phyloP scores from a whole-genome alignment of 164 flowering plant species.

The Kalanchoe fedtschenkoi region DNA sequence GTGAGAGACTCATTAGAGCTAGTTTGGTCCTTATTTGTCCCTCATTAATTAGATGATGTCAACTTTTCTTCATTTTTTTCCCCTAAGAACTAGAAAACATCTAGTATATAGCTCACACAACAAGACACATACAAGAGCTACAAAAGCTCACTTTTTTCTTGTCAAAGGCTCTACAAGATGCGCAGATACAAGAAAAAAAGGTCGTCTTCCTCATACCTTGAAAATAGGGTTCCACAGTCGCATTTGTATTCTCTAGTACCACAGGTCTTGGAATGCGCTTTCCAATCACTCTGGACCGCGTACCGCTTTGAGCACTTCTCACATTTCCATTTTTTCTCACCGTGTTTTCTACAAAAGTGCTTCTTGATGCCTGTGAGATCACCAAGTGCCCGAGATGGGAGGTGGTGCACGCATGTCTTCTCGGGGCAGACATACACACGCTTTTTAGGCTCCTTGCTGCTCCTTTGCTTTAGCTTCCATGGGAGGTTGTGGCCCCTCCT shows the following conservation, averaged over 20 bases:
- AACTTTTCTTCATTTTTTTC: neutral
- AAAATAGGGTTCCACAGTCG: constrained; percentile 84
- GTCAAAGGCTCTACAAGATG: neutral
- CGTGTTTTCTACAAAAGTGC: constrained; percentile 87
- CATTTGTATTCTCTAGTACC: constrained; percentile 90
- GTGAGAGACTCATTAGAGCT: neutral
- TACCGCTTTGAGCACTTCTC: constrained; percentile 85
- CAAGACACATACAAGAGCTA: neutral
- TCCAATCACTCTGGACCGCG: constrained; percentile 93
- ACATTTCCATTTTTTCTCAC: constrained; percentile 99
- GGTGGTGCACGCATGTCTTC: constrained; percentile 72
- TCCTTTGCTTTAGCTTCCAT: constrained; percentile 94
- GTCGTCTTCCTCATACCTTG: constrained; percentile 36
- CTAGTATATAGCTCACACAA: neutral
- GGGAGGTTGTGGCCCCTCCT: constrained; percentile 90
- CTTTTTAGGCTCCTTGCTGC: constrained; percentile 50
- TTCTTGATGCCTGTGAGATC: constrained; percentile 93
- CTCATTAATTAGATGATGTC: neutral
- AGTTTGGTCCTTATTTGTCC: neutral
- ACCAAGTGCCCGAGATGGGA: constrained; percentile 91
- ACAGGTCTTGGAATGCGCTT: constrained; percentile 88
- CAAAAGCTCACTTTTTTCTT: neutral
- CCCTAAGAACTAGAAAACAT: neutral
- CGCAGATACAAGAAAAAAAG: neutral
- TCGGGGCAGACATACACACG: constrained; percentile 92